A percentile compares a stretch with the other conserved stretches of the same genome.
These are phyloP conservation scores for Fusarium sp. DNA, from an alignment of 2,329 filamentous ascomycete species.

Conservation along the genomic window DNA sequence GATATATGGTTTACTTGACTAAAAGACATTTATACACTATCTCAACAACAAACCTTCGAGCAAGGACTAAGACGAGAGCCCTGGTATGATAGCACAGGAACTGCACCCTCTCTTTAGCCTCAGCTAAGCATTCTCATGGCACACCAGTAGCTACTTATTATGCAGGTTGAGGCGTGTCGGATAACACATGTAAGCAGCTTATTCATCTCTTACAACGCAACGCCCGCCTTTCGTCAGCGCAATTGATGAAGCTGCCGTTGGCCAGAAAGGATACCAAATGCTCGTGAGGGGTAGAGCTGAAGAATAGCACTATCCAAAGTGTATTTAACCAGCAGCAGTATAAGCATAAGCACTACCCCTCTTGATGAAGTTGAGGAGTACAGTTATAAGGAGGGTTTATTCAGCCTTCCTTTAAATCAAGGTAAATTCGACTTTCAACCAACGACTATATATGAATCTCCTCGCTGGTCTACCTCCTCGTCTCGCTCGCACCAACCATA, in stretches of 20 bases:
- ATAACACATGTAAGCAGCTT: constrained; percentile 36
- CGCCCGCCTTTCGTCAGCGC: constrained; percentile 41
- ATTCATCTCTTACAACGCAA: constrained; percentile 28
- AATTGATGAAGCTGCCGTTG: constrained; percentile 21
- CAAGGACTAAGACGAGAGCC: no score
- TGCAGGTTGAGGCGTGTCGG: background rate
- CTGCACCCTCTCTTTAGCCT: background rate
- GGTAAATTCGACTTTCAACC: background rate
- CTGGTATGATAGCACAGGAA: background rate
- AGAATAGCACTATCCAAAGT: constrained; percentile 12
- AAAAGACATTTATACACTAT: background rate
- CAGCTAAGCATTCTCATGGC: background rate
- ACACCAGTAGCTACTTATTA: background rate
- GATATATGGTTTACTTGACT: background rate
- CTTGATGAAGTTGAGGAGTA: background rate
- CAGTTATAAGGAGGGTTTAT: constrained; percentile 9
- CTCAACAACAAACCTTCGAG: background rate
- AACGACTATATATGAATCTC: constrained; percentile 22
- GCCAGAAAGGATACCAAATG: constrained; percentile 10
- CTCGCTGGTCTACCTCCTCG: background rate
- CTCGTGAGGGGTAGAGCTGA: constrained; percentile 44
- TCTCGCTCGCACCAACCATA: background rate
- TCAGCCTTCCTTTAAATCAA: background rate
- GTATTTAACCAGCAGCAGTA: constrained; percentile 19
- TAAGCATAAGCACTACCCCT: constrained; percentile 14